Percentiles rank a stretch among this genome's conserved stretches.
These are phyloP conservation scores for Xylariaceae sp. DNA, from an alignment of 2,329 filamentous ascomycete genomes.

Conservation along the genomic window DNA sequence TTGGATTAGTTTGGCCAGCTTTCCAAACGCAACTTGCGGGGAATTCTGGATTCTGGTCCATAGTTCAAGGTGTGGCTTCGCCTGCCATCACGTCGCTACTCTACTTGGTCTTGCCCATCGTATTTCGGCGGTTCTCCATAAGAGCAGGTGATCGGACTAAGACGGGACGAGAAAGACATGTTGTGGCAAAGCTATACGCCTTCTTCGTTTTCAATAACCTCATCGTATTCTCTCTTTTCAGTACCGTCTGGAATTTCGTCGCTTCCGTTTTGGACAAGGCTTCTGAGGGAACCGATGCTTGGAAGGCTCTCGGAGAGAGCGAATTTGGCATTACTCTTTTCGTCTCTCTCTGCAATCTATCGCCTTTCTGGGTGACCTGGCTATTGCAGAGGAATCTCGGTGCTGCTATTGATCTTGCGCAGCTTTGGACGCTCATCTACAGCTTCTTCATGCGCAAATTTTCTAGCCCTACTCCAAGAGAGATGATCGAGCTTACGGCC, in stretches of 20 bases:
- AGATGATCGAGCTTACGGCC: constrained; percentile 88
- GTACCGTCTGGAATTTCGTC: constrained; percentile 72
- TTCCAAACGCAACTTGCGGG: constrained; percentile 63
- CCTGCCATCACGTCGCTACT: constrained; percentile 83
- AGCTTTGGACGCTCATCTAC: constrained; percentile 78
- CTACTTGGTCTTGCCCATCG: constrained; percentile 82
- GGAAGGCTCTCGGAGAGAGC: constrained; percentile 63
- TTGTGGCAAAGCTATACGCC: constrained; percentile 82
- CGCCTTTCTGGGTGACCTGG: constrained; percentile 92
- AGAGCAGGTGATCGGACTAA: constrained; percentile 86
- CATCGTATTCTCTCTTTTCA: constrained; percentile 89
- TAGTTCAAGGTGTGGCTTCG: constrained; percentile 87
- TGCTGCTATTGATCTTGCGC: constrained; percentile 88
- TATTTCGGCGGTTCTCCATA: constrained; percentile 83
- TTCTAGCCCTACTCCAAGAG: constrained; percentile 79
- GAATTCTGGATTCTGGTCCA: constrained; percentile 69
- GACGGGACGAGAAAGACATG: constrained; percentile 85
- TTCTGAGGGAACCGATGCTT: constrained; percentile 54
- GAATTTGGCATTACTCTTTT: constrained; percentile 63
- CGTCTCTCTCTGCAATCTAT: constrained; percentile 72
- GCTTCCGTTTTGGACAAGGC: constrained; percentile 59
- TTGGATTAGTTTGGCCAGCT: constrained; percentile 72
- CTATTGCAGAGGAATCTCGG: constrained; percentile 89
- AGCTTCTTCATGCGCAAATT: constrained; percentile 84
- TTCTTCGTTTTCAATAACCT: constrained; percentile 99